Conservation (phyloP, 169 alveolate species). For the Plasmodium malariae region DNA sequence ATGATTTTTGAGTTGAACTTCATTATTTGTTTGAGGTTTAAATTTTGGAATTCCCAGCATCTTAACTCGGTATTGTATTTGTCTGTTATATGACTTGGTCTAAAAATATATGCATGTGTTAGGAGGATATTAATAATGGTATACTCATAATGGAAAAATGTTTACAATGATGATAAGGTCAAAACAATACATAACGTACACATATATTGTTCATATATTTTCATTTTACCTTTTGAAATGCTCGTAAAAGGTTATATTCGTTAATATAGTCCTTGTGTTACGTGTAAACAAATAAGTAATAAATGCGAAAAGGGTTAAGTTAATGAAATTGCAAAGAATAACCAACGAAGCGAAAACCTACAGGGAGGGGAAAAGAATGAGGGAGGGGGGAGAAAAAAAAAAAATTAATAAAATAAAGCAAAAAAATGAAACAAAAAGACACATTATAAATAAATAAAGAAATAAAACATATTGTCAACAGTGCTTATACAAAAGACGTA, state of each 20-base stretch:
- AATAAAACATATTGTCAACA: neutral
- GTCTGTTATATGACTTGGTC: conserved; percentile 71
- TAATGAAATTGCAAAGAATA: conserved; percentile 77
- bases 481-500: neutral
- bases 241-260: conserved; percentile 93
- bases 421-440: neutral
- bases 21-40: conserved; percentile 33
- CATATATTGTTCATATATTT: conserved; percentile 4
- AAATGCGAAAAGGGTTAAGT: conserved; percentile 86
- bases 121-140: neutral
- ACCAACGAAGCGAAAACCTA: conserved; percentile 57
- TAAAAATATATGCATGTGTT: neutral
- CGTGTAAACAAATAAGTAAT: conserved; percentile 87
- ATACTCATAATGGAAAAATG: no score
- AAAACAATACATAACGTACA: no score
- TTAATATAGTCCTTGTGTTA: conserved; percentile 86
- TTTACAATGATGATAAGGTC: no score
- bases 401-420: neutral
- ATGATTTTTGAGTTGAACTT: conserved; percentile 19
- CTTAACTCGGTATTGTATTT: conserved; percentile 62
- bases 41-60: conserved; percentile 76
- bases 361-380: conserved; percentile 46
- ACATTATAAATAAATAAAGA: neutral
- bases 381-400: conserved; percentile 11
- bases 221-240: conserved; percentile 85